These are phyloP conservation scores for Panus rudis DNA, from an alignment of 768 basidiomycete species.

Conservation along the genomic window DNA sequence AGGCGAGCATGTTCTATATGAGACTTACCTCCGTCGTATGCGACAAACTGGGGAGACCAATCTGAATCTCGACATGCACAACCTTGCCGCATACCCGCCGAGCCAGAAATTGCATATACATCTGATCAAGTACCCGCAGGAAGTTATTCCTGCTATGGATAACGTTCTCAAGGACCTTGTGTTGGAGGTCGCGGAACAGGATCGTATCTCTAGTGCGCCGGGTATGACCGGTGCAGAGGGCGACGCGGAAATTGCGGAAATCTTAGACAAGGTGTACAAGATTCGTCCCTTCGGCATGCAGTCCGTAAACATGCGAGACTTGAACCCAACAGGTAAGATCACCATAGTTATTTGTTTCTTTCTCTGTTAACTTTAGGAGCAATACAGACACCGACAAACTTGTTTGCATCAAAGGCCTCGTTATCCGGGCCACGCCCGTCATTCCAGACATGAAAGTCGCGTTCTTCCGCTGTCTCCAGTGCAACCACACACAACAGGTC, in stretches of 20 bases:
- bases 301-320: conserved; percentile 86
- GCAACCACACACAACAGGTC: conserved; percentile 93
- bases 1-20: conserved; percentile 67
- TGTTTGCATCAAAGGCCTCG: conserved; percentile 90
- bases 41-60: conserved; percentile 89
- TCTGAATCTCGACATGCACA: conserved; percentile 84
- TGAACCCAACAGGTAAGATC: conserved; percentile 81
- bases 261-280: conserved; percentile 85
- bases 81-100: conserved; percentile 81
- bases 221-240: conserved; percentile 74
- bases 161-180: conserved; percentile 90
- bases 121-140: conserved; percentile 90
- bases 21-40: conserved; percentile 77
- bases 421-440: conserved; percentile 94
- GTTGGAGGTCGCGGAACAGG: conserved; percentile 79
- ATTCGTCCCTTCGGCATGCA: conserved; percentile 85
- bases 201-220: conserved; percentile 60
- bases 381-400: conserved; percentile 92
- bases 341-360: not conserved
- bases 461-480: conserved; percentile 95
- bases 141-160: conserved; percentile 96
- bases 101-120: conserved; percentile 78
- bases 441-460: conserved; percentile 99
- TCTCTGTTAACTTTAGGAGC: not conserved
- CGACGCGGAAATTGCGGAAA: conserved; percentile 82